Evolutionary conservation across 768 basidiomycete genomes (phyloP), one percentile per base, ranked within the genome.

Genomic region (Xerocomellus amylosporus): DNA sequence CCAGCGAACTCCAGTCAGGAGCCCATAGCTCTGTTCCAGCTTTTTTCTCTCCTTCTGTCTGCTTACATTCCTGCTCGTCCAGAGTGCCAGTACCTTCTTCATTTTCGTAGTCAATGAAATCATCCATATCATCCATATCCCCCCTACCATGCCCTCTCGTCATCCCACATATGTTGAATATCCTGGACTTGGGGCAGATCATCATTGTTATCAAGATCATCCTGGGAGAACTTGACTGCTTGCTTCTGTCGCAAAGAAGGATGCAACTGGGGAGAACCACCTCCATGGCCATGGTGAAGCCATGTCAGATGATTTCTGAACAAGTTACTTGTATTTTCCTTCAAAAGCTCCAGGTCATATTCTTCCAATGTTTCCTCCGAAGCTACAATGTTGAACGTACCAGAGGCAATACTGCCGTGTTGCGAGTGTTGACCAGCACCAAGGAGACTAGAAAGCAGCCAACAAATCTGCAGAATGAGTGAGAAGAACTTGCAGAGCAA

Each of bases 291-390:
- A 54, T 91, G 85, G 53, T 93, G 86, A 66, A 82, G 79, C 53
- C 87, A 78, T 54, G 84, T 93, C 42, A 95, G 73, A 49, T 85
- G 82, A 63, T 83, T 84, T 66, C 85, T 83, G 71, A 89, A 88
- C 2, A 85, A 79, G 4, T 83, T 79, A 10, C 96, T 94, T 12
- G 91, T 93, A 61, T 97, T 98, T 73, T 89, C 86, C 60, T 85
- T 81, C 22, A 89, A 64, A 4, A 89, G 78, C 65, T 96, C 96
- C 60, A 98, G 71, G 78, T 97, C 79, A 76, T 85, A 78, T 33
- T 98, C 97, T 59, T 96, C 94, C 46, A 98, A 73, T 14, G 59
- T 85, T 59, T 88, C 85, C 51, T 84, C 83, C 55, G n/a, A n/a
- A n/a, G n/a, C n/a, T n/a, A n/a, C n/a, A n/a, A n/a, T n/a, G n/a